These are phyloP conservation scores for Fusarium virguliforme DNA, from an alignment of 2,329 filamentous ascomycete genomes.

Conservation along the genomic window DNA sequence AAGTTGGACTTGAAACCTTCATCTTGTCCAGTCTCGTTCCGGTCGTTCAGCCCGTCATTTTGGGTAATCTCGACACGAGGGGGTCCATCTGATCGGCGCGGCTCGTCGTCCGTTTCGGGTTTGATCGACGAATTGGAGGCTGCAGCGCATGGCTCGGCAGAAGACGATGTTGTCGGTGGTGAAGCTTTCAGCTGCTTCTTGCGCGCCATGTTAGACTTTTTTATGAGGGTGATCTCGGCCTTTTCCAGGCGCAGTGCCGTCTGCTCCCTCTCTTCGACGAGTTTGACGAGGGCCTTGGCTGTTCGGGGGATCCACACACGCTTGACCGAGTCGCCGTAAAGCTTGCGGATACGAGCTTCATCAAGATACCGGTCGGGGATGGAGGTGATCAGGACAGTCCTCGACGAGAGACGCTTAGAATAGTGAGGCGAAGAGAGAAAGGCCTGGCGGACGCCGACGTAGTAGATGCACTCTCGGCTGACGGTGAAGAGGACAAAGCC, in stretches of 20 bases:
- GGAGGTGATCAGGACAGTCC: constrained; percentile 90
- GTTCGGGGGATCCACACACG: constrained; percentile 89
- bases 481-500: constrained; percentile 91
- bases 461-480: constrained; percentile 90
- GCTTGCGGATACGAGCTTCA: constrained; percentile 80
- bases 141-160: constrained; percentile 28
- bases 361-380: constrained; percentile 86
- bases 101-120: constrained; percentile 32
- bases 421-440: constrained; percentile 90
- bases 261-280: constrained; percentile 86
- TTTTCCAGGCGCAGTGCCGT: constrained; percentile 86
- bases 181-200: constrained; percentile 64
- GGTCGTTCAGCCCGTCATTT: constrained; percentile 1
- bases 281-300: constrained; percentile 81
- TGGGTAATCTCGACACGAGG: constrained; percentile 29
- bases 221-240: constrained; percentile 89
- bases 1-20: constrained; percentile 35
- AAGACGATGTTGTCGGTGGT: constrained; percentile 21
- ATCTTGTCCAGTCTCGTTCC: constrained; percentile 10
- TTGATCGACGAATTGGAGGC: constrained; percentile 36
- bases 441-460: constrained; percentile 92
- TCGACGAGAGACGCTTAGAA: constrained; percentile 87
- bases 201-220: constrained; percentile 80
- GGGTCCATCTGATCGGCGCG: constrained; percentile 3
- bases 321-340: constrained; percentile 87